Conservation (phyloP, 768 basidiomycete genomes). For the Kwoniella europaea region DNA sequence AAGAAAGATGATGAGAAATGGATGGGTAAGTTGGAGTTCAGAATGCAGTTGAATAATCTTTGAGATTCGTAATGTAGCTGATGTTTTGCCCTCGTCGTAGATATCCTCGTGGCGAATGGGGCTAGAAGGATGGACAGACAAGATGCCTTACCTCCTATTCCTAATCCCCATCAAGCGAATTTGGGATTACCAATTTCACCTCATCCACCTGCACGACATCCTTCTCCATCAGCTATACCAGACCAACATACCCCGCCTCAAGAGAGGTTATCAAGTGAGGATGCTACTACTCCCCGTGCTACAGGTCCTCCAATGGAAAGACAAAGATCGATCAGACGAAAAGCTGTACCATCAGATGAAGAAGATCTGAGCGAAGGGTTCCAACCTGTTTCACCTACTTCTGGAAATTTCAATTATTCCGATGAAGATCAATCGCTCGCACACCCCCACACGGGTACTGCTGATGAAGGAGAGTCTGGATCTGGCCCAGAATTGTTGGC, state of each 20-base stretch:
- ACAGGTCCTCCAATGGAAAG: neutral
- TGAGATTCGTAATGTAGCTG: neutral
- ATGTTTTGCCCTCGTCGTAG: constrained; percentile 15
- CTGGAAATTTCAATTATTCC: constrained; percentile 1
- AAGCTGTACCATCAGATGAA: constrained; percentile 9
- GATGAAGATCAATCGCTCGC: neutral
- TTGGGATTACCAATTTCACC: constrained; percentile 25
- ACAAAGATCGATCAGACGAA: constrained; percentile 5
- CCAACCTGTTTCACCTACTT: constrained; percentile 13
- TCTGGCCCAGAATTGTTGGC: constrained; percentile 9
- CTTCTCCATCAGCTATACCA: neutral
- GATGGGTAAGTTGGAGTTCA: constrained; percentile 49
- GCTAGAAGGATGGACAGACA: constrained; percentile 50
- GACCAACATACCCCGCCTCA: constrained; percentile 16
- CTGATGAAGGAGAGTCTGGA: neutral
- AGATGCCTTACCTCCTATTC: constrained; percentile 26
- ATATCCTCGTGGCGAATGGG: constrained; percentile 53
- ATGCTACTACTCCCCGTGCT: neutral
- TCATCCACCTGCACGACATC: constrained; percentile 17
- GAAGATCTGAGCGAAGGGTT: neutral
- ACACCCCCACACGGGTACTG: neutral
- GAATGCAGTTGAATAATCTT: too few relatives aligned
- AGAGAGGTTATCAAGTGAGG: neutral
- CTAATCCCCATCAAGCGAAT: neutral
- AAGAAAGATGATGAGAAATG: constrained; percentile 47